Evolutionary conservation across 129 eudicot genomes (phyloP), one percentile per base, ranked within the genome.

Genomic region (Flaveria robusta): DNA sequence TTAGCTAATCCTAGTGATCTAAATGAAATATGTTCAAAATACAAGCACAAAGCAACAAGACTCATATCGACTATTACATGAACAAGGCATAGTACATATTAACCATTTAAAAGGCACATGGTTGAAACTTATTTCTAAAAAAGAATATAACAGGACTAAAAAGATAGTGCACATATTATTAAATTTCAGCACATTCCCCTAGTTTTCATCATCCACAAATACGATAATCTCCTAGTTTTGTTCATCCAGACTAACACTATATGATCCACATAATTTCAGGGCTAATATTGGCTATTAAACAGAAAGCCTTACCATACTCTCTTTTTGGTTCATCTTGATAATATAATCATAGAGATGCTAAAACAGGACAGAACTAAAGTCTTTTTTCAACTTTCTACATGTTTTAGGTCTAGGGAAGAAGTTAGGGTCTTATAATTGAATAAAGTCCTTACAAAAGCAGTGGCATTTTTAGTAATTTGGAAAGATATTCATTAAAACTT

Each of bases 401-500:
- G 19, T 27, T 60, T 60, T 24, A 12, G 41, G 23, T 29, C 45
- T 8, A 31, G 22, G 69, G 22, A 31, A 64, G 29, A 64, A 63
- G 43, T 63, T 63, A 31, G 68, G 22, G 23, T 31, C 22, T 20
- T 64, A 64, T 16, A 64, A 37, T 7, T 64, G 20, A 64, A 64
- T 3, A 64, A 62, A 7, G 15, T 62, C 43, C 42, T 11, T 26
- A 62, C 42, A 62, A 62, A 62, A 27, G 19, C 16, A 13, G 41
- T n/a, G n/a, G n/a, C n/a, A n/a, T n/a, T n/a, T n/a, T n/a, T n/a
- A n/a, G n/a, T n/a, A n/a, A n/a, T 37, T 18, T 8, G 34, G 49
- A 12, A 54, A 18, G 18, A 29, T 27, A 71, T 18, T 7, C 31
- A n/a, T 16, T 34, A 51, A 67, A 69, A 74, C 83, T 88, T 56